Conservation (phyloP, 106 monocot species). For the Chionographis japonica region DNA sequence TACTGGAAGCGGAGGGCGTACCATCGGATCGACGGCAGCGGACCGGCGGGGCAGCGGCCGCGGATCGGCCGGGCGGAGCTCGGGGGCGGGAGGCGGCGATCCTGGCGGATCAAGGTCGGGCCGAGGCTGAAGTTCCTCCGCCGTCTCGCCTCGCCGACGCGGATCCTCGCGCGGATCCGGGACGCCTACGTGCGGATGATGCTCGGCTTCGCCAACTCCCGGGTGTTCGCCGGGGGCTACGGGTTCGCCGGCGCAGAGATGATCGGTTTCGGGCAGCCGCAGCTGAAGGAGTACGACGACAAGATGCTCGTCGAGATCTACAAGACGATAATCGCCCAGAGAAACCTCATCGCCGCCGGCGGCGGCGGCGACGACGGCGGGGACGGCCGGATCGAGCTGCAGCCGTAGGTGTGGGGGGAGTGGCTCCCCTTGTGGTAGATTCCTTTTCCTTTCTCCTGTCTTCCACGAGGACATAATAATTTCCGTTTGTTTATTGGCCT, state of each 20-base stretch:
- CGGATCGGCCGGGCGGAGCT: constrained; percentile 2
- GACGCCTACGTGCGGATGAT: constrained; percentile 56
- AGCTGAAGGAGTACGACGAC: constrained; percentile 48
- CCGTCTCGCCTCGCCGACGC: constrained; percentile 16
- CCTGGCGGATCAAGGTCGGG: constrained; percentile 15
- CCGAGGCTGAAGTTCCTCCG: constrained; percentile 19
- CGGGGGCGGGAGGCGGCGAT: constrained; percentile 8
- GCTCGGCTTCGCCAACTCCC: constrained; percentile 24
- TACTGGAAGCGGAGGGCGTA: constrained; percentile 33
- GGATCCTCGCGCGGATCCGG: constrained; percentile 32
- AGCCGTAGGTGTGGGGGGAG: too few relatives aligned
- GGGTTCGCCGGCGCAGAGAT: background rate
- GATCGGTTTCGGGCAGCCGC: constrained; percentile 6
- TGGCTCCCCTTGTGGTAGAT: too few relatives aligned
- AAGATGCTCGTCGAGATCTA: constrained; percentile 56
- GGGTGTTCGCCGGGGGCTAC: constrained; percentile 9
- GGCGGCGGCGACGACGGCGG: background rate
- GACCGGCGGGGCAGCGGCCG: background rate
- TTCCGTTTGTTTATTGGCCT: too few relatives aligned
- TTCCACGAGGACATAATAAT: too few relatives aligned
- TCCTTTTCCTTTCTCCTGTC: too few relatives aligned
- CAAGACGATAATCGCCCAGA: constrained; percentile 27
- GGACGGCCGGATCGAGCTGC: too few relatives aligned
- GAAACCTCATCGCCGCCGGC: constrained; percentile 1
- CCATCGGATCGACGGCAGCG: constrained; percentile 1